Evolutionary conservation across 225 moss, liverwort and hornwort genomes (phyloP).

Genomic region (Thuidium tamariscinum): DNA sequence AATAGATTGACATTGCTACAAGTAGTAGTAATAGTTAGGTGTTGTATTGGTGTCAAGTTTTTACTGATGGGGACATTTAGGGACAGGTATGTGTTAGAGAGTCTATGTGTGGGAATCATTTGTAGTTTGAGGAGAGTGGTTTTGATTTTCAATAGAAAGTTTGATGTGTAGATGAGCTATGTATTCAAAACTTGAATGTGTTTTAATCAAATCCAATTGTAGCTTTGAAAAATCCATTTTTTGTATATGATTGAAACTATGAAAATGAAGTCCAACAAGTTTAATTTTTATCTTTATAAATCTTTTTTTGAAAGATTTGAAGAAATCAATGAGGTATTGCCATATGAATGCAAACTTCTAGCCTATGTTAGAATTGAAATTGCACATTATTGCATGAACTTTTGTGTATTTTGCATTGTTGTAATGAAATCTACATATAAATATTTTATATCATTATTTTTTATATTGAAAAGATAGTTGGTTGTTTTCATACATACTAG

Average conservation of each 20-base stretch:
- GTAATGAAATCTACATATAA: rapidly evolving
- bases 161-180: not conserved
- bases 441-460: rapidly evolving
- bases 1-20: not conserved
- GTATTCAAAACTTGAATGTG: rapidly evolving
- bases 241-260: rapidly evolving
- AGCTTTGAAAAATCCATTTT: not conserved
- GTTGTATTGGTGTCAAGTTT: not conserved
- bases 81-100: too few species aligned
- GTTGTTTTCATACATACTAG: not conserved
- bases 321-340: too few species aligned
- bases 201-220: not conserved
- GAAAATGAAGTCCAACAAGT: rapidly evolving
- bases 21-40: not conserved
- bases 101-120: too few species aligned
- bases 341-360: too few species aligned
- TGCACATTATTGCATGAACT: not conserved
- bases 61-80: rapidly evolving
- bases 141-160: not conserved
- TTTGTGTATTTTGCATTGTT: too few species aligned
- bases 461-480: too few species aligned
- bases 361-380: too few species aligned
- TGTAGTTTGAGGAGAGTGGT: too few species aligned
- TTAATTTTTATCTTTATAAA: rapidly evolving
- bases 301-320: too few species aligned